Base-by-base conservation (phyloP, 148 eudicot species). In the Suaeda aralocaspica region DNA sequence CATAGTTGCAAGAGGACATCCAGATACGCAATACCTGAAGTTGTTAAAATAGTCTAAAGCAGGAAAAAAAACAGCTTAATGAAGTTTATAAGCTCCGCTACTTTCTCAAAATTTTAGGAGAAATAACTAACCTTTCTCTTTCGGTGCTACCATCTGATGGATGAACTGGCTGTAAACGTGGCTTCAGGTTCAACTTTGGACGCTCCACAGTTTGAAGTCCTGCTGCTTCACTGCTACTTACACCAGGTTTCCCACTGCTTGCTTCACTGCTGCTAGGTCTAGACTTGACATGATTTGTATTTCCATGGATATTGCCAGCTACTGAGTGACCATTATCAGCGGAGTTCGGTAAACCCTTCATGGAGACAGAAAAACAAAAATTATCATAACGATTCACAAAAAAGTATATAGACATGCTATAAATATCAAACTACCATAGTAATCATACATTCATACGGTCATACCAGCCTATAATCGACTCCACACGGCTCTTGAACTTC, bases 171-270 rank as follows among this genome's bases (percentile, higher is more conserved):
- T 83, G 95, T 41, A 85, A 79, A 49, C 89, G 84, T 0, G 92
- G 95, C 84, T 93, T 90, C 80, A 90, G 76, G 68, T 83, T 90
- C 79, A 90, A 77, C 72, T 89, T 93, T 48, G 98, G 94, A 19
- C 90, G 90, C 76, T 86, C 96, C 62, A 72, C 76, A 24, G 63
- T 80, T 70, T 61, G 91, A 71, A 84, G 74, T 19, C 69, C 84
- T 57, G 50, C 70, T 61, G 34, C 74, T 49, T 85, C 84, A 62
- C 67, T 58, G 60, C 83, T 77, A 80, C 70, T 69, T 49, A 70
- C 33, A 19, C 77, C 82, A 55, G 84, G 64, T 56, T 81, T 84
- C 33, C 46, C 59, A 44, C 55, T 56, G 70, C 69, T 82, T 21
- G 55, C 76, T 61, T 73, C 70, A 73, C 73, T 39, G 45, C 84